Conservation (phyloP, 2,329 filamentous ascomycete species). For the Pleochaeta shiraiana region DNA sequence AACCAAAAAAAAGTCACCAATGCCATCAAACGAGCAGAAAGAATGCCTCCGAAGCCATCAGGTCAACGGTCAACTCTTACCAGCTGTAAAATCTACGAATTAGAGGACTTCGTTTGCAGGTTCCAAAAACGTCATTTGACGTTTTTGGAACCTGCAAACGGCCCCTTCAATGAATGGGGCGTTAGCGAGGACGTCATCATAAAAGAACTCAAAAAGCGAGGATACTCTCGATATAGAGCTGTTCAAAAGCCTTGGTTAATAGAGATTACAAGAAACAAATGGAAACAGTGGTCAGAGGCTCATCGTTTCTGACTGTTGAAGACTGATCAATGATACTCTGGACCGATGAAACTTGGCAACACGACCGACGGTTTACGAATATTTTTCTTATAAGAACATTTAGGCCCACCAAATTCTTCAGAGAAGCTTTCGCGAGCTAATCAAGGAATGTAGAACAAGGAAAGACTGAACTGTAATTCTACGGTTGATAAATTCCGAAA, state of each 20-base stretch:
- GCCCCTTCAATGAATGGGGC: not conserved
- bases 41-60: not conserved
- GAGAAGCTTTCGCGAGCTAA: not conserved
- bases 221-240: not conserved
- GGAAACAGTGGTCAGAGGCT: not conserved
- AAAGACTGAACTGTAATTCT: not conserved
- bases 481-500: not conserved
- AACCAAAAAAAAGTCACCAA: not conserved
- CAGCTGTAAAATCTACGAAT: not conserved
- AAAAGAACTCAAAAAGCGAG: not conserved
- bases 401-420: not conserved
- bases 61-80: not conserved
- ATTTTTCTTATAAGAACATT: not conserved
- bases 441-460: not conserved
- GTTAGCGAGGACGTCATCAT: not conserved
- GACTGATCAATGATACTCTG: not conserved
- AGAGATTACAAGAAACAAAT: not conserved
- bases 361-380: not conserved
- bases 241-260: not conserved
- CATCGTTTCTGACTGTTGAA: not conserved
- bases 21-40: no score
- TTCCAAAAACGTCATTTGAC: not conserved
- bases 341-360: not conserved
- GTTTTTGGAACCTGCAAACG: not conserved
- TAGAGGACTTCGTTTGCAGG: not conserved